Conservation (phyloP, 2,329 filamentous ascomycete genomes). For the Penicillium sp. region DNA sequence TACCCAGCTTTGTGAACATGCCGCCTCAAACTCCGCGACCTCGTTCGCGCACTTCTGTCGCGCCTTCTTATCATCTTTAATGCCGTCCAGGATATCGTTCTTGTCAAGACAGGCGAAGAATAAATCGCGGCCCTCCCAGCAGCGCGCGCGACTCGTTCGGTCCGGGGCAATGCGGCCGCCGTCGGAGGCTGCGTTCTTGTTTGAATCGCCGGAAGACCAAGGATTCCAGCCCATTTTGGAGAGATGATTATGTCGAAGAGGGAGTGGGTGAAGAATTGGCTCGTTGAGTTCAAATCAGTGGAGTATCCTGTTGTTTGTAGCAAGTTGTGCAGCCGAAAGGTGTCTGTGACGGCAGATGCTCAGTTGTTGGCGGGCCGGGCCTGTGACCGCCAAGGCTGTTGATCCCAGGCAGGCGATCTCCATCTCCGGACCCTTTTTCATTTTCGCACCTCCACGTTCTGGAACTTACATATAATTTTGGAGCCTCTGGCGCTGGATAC, state of each 20-base stretch:
- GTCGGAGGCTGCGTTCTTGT: conserved; percentile 45
- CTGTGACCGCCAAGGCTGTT: conserved; percentile 28
- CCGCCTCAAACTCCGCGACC: conserved; percentile 69
- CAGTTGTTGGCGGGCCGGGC: conserved; percentile 19
- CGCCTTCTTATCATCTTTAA: conserved; percentile 58
- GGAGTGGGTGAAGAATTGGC: background rate
- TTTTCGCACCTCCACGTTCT: conserved; percentile 2
- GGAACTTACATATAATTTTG: background rate
- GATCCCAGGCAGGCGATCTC: conserved; percentile 18
- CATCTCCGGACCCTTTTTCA: conserved; percentile 15
- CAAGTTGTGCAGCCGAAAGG: background rate
- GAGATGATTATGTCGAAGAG: background rate
- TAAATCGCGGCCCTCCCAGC: conserved; percentile 84
- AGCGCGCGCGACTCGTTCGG: conserved; percentile 74
- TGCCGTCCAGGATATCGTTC: conserved; percentile 74
- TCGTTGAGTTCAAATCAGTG: background rate
- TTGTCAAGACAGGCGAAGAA: conserved; percentile 88
- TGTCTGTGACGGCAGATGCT: conserved; percentile 4
- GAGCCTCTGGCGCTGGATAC: background rate
- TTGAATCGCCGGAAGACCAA: conserved; percentile 46
- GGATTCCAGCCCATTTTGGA: conserved; percentile 56
- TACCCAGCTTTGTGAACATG: conserved; percentile 91
- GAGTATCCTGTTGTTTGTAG: background rate
- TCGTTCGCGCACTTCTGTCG: conserved; percentile 61
- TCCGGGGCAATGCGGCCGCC: conserved; percentile 77